Base-by-base conservation (phyloP, 75 land plant species). In the Cunninghamia lanceolata region DNA sequence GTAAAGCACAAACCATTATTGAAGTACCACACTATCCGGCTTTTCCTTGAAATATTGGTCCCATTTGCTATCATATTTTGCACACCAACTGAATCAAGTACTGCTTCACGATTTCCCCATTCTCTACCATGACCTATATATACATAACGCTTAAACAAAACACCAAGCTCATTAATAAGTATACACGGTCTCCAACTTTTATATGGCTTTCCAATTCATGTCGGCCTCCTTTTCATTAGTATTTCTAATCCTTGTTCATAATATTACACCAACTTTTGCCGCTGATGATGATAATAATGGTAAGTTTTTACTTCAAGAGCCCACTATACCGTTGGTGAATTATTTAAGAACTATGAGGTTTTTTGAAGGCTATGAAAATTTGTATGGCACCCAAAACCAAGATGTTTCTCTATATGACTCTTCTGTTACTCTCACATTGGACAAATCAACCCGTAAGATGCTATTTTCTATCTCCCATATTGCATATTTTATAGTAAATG, bases 331-430 rank as follows among this genome's bases (percentile, higher is more conserved):
- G 8, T 13, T 80, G 46, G 0, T 80, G 50, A 80, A 80, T 25
- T 45, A 80, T 45, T 40, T 80, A 4, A 80, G 32, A n/a, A 43
- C 14, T 80, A 9, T 3, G 34, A 85, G 40, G 8, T 78, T 85
- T 25, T 85, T 83, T 0, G 52, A 78, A 43, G 59, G 36, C 5
- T 85, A 76, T 45, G 47, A 30, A 46, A 85, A 85, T 80, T n/a
- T 78, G 9, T 94, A 92, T 92, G 95, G 95, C 45, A 90, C 87
- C 77, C 86, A 87, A 53, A 94, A 94, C 81, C 95, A 94, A 76
- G 73, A 80, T 9, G 56, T 90, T 28, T 88, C 91, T 56, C 86
- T 46, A 42, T 87, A 92, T 82, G 86, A 86, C 21, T 85, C 79
- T 9, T 77, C 86, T 4, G 35, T 94, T 14, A 91, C 94, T 8